These are phyloP conservation scores for Adansonia grandidieri DNA, from an alignment of 441 rosid genomes.

Conservation along the genomic window DNA sequence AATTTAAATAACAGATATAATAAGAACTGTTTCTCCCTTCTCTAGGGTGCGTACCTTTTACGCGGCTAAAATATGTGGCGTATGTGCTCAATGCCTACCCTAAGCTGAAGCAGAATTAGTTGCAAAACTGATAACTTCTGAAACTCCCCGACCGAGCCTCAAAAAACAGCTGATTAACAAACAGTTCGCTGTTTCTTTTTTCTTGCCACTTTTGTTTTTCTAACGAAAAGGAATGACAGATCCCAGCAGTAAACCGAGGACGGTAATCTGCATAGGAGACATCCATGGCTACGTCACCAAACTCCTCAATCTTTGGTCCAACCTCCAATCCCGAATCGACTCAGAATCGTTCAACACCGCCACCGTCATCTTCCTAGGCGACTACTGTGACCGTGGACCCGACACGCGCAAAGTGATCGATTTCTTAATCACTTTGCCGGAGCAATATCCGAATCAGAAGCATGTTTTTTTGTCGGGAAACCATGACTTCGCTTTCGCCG, in stretches of 20 bases:
- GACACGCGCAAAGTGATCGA: constrained; percentile 65
- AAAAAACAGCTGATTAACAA: neutral
- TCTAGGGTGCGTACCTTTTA: no score
- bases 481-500: constrained; percentile 79
- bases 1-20: no score
- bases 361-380: constrained; percentile 78
- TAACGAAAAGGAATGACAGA: neutral
- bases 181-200: neutral
- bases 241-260: constrained; percentile 41
- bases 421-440: constrained; percentile 58
- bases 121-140: neutral
- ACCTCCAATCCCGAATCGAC: constrained; percentile 54
- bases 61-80: no score
- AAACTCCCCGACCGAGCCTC: neutral
- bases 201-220: neutral
- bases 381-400: constrained; percentile 92
- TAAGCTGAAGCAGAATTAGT: neutral
- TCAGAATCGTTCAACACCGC: constrained; percentile 58
- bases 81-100: neutral
- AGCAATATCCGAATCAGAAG: constrained; percentile 57
- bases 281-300: constrained; percentile 74
- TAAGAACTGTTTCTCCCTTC: no score
- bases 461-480: constrained; percentile 73
- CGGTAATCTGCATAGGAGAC: constrained; percentile 78
- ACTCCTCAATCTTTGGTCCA: constrained; percentile 75